phyloP scores from a whole-genome alignment of 306 rosid species.

The Vigna reflexopilosa region DNA sequence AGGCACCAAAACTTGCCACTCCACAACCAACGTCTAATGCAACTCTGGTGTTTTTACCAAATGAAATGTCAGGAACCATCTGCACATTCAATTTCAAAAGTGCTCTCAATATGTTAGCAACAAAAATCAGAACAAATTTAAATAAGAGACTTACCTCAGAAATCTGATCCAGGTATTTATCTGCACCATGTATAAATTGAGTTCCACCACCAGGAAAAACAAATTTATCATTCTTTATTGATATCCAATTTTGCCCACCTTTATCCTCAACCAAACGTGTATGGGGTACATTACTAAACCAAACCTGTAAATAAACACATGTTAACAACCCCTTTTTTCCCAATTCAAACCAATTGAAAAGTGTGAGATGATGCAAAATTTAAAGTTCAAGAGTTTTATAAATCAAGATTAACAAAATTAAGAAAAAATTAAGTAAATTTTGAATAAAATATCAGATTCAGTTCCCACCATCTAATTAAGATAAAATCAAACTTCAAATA shows the following conservation, averaged over 20 bases:
- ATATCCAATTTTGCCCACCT: constrained; percentile 90
- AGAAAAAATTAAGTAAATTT: constrained; percentile 17
- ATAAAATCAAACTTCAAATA: neutral
- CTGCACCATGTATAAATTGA: constrained; percentile 83
- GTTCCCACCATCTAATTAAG: neutral
- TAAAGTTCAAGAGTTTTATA: neutral
- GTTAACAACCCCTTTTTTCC: constrained; percentile 36
- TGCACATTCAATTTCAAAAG: constrained; percentile 45
- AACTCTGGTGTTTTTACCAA: constrained; percentile 71
- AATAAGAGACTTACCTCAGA: constrained; percentile 58
- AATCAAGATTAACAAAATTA: neutral
- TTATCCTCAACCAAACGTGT: constrained; percentile 81
- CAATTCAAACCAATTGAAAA: constrained; percentile 18
- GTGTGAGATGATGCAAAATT: neutral
- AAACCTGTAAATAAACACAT: constrained; percentile 63
- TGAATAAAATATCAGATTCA: constrained; percentile 22
- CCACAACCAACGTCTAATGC: constrained; percentile 91
- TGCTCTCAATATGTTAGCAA: constrained; percentile 22
- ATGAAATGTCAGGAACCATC: constrained; percentile 88
- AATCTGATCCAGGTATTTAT: constrained; percentile 79
- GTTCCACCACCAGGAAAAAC: constrained; percentile 85
- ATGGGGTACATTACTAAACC: constrained; percentile 91
- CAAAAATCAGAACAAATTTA: constrained; percentile 12
- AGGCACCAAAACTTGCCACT: constrained; percentile 93
- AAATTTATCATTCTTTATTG: constrained; percentile 65